A percentile compares a stretch with the other conserved stretches of the same genome.
These are phyloP conservation scores for Annulohypoxylon stygium DNA, from an alignment of 495 filamentous ascomycete genomes.

Conservation along the genomic window DNA sequence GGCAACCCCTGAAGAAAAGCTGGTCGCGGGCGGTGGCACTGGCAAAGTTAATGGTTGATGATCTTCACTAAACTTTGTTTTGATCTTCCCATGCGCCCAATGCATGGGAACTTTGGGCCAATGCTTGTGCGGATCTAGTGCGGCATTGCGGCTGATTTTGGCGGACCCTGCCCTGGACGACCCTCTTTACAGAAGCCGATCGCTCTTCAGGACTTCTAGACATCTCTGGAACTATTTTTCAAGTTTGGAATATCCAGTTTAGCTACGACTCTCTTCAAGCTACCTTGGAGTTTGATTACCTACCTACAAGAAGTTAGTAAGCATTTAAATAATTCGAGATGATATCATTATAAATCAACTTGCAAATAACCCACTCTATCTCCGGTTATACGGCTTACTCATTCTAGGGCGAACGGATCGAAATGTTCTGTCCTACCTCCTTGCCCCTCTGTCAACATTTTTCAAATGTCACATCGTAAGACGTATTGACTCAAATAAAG, in stretches of 20 bases:
- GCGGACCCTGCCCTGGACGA: slow-evolving; percentile 21
- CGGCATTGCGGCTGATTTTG: slow-evolving; percentile 32
- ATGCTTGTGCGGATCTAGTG: slow-evolving; percentile 36
- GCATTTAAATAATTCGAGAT: neutral
- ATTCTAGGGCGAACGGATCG: no score
- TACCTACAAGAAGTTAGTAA: no score
- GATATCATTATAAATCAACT: neutral
- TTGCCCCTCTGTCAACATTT: no score
- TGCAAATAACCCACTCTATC: neutral
- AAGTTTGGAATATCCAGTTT: slow-evolving; percentile 9
- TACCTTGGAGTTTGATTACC: neutral
- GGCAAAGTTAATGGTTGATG: slow-evolving; percentile 26
- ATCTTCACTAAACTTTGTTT: slow-evolving; percentile 44
- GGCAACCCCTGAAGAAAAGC: slow-evolving; percentile 17
- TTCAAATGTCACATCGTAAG: no score
- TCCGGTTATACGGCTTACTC: neutral
- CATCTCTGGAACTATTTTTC: slow-evolving; percentile 22
- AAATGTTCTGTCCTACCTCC: no score
- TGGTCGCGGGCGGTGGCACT: slow-evolving; percentile 10
- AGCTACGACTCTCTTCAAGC: slow-evolving; percentile 4
- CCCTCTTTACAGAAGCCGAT: slow-evolving; percentile 17
- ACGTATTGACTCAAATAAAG: no score
- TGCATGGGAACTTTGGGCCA: slow-evolving; percentile 37
- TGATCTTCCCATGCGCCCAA: slow-evolving; percentile 41
- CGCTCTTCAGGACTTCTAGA: neutral